These are phyloP conservation scores for Teunomyces gatunensis DNA, from an alignment of 805 yeast genomes.

Conservation along the genomic window DNA sequence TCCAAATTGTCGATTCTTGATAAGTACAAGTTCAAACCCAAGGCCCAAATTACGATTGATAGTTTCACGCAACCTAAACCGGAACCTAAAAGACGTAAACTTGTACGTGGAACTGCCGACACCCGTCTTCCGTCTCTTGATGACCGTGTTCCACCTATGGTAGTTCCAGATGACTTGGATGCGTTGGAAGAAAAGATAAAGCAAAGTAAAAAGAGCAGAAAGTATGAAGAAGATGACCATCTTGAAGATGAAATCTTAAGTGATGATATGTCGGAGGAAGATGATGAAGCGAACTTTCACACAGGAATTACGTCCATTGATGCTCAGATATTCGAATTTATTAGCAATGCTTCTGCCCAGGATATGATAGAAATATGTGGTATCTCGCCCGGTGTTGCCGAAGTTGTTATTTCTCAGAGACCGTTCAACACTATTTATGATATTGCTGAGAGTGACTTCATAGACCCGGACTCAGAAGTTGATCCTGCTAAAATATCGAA, in stretches of 20 bases:
- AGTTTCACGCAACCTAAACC: constrained; percentile 19
- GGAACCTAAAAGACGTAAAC: constrained; percentile 29
- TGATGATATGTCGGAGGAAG: constrained; percentile 49
- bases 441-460: constrained; percentile 58
- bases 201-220: constrained; percentile 25
- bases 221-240: constrained; percentile 34
- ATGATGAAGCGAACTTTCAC: constrained; percentile 29
- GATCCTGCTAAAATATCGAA: constrained; percentile 15
- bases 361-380: constrained; percentile 82
- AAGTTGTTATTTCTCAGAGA: constrained; percentile 58
- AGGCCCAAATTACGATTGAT: constrained; percentile 31
- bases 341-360: constrained; percentile 71
- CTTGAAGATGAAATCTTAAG: constrained; percentile 45
- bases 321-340: constrained; percentile 65
- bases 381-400: constrained; percentile 65
- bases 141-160: neutral
- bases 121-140: constrained; percentile 8
- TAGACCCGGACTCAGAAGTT: constrained; percentile 25
- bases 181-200: constrained; percentile 36
- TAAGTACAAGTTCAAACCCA: constrained; percentile 35
- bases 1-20: constrained; percentile 44
- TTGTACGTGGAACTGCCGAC: constrained; percentile 32
- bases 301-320: constrained; percentile 53
- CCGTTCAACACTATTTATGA: constrained; percentile 64
- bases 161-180: constrained; percentile 31